A percentile compares a stretch with the other conserved stretches of the same genome.
Conservation (phyloP, 1,139 yeast species). For the Yamadazyma diddensiae region DNA sequence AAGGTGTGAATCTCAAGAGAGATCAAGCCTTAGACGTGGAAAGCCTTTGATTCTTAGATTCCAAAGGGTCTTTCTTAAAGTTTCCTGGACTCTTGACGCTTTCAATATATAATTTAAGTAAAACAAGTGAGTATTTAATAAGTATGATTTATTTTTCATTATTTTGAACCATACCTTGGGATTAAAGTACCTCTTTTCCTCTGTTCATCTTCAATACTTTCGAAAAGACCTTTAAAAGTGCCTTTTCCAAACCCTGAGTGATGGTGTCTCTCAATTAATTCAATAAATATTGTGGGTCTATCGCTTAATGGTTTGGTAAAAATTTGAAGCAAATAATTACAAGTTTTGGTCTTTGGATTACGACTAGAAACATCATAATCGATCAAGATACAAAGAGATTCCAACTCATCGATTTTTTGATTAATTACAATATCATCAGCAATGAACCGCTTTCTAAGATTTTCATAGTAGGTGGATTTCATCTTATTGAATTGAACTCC, state of each 20-base stretch:
- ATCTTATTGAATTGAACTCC: conserved; percentile 72
- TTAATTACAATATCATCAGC: conserved; percentile 32
- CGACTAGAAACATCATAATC: conserved; percentile 62
- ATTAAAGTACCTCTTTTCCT: conserved; percentile 47
- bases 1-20: conserved; percentile 25
- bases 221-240: conserved; percentile 76
- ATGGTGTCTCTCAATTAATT: conserved; percentile 73
- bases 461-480: conserved; percentile 53
- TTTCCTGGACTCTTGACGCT: too few relatives aligned
- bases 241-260: conserved; percentile 89
- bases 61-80: too few relatives aligned
- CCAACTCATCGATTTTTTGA: conserved; percentile 45
- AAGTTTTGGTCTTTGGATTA: conserved; percentile 22
- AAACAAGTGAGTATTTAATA: too few relatives aligned
- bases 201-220: conserved; percentile 69
- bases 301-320: conserved; percentile 76
- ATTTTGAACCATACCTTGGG: too few relatives aligned
- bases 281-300: conserved; percentile 78
- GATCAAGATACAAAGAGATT: conserved; percentile 54
- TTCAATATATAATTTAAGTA: too few relatives aligned
- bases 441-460: conserved; percentile 42
- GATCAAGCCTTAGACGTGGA: too few relatives aligned
- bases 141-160: too few relatives aligned
- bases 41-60: too few relatives aligned
- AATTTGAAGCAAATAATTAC: conserved; percentile 71